Conservation (phyloP, 2,329 filamentous ascomycete genomes). For the Paraconiothyrium sp. region DNA sequence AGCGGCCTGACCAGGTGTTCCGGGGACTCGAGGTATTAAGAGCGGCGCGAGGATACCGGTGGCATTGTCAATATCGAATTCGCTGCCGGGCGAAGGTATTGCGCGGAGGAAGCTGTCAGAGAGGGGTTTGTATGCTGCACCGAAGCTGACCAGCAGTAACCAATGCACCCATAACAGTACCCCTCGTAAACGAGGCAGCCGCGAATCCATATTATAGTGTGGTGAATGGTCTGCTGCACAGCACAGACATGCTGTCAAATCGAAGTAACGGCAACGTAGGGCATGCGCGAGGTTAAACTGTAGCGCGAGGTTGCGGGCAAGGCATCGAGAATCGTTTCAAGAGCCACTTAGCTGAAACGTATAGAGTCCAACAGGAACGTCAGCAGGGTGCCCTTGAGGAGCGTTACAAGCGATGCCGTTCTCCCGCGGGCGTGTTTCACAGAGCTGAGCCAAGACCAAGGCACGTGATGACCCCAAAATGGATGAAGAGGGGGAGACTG, state of each 20-base stretch:
- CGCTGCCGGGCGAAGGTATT: conserved; percentile 74
- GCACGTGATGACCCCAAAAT: conserved; percentile 16
- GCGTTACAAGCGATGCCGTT: conserved; percentile 25
- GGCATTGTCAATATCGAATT: conserved; percentile 82
- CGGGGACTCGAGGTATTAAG: conserved; percentile 86
- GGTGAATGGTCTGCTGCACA: not conserved
- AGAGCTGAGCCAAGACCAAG: conserved; percentile 7
- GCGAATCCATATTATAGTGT: conserved; percentile 27
- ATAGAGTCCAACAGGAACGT: conserved; percentile 15
- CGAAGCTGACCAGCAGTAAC: conserved; percentile 26
- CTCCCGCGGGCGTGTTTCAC: conserved; percentile 24
- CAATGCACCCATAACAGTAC: conserved; percentile 25
- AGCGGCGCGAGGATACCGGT: conserved; percentile 80
- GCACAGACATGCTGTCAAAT: conserved; percentile 18
- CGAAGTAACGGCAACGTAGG: conserved; percentile 9
- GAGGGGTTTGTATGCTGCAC: conserved; percentile 66
- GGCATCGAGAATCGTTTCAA: conserved; percentile 20
- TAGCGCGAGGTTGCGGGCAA: not conserved
- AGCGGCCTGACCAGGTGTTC: conserved; percentile 76
- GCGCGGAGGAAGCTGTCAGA: conserved; percentile 77
- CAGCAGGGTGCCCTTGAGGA: conserved; percentile 22
- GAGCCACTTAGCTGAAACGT: conserved; percentile 32
- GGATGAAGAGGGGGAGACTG: too few relatives aligned
- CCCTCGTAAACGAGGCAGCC: conserved; percentile 23
- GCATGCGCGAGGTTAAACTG: conserved; percentile 1